Conservation (phyloP, 305 asterid genomes). For the Nicotiana rustica region DNA sequence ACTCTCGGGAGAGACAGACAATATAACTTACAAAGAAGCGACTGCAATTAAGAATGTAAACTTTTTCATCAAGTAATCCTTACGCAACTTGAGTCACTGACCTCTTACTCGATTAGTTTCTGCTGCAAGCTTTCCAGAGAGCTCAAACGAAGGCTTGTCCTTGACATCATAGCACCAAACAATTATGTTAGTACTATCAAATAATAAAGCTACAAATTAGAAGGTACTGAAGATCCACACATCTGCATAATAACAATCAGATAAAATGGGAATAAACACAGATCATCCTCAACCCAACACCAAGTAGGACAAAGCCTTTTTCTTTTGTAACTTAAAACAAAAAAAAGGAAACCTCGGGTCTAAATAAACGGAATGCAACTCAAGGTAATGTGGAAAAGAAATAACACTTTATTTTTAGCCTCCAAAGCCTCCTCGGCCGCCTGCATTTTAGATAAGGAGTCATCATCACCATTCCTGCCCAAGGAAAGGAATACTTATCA, state of each 20-base stretch:
- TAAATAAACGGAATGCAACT: slow-evolving; percentile 7
- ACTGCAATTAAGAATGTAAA: slow-evolving; percentile 25
- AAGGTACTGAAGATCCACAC: slow-evolving; percentile 12
- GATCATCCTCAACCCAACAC: slow-evolving; percentile 16
- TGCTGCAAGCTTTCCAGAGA: slow-evolving; percentile 98
- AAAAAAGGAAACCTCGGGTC: slow-evolving; percentile 26
- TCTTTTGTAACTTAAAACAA: slow-evolving; percentile 6
- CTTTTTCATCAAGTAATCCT: slow-evolving; percentile 16
- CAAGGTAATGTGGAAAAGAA: slow-evolving; percentile 27
- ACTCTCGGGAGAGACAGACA: slow-evolving; percentile 12
- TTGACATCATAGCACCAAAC: slow-evolving; percentile 41
- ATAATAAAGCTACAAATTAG: neutral
- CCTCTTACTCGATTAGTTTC: slow-evolving; percentile 96
- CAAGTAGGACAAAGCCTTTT: neutral
- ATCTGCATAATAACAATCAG: slow-evolving; percentile 15
- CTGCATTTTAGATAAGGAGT: slow-evolving; percentile 84
- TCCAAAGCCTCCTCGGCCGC: slow-evolving; percentile 83
- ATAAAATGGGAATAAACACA: neutral
- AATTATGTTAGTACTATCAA: slow-evolving; percentile 15
- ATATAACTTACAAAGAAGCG: slow-evolving; percentile 25
- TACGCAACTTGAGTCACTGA: slow-evolving; percentile 34
- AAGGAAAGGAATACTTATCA: slow-evolving; percentile 33
- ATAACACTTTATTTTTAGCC: slow-evolving; percentile 78
- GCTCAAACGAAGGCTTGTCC: slow-evolving; percentile 97
- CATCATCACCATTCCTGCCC: slow-evolving; percentile 70